These are phyloP conservation scores for Cercospora zeae-maydis DNA, from an alignment of 2,329 filamentous ascomycete genomes.

Conservation along the genomic window DNA sequence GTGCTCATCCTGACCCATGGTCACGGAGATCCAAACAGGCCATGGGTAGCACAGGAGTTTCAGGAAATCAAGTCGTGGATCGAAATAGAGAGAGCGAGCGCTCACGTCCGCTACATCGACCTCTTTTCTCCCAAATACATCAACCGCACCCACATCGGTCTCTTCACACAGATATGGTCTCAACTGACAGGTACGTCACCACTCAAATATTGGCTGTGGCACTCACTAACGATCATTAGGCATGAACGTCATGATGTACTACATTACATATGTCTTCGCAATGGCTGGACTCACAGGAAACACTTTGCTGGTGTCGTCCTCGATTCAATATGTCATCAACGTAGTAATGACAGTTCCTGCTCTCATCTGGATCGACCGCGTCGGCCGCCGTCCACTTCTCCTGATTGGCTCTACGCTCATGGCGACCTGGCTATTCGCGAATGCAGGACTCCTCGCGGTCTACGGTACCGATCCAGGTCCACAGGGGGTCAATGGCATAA, in stretches of 20 bases:
- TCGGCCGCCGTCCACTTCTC: conserved; percentile 68
- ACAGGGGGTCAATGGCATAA: conserved; percentile 38
- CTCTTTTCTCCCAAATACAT: conserved; percentile 71
- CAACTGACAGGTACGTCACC: conserved; percentile 63
- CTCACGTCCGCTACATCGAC: conserved; percentile 67
- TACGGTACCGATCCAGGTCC: conserved; percentile 48
- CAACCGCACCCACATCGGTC: conserved; percentile 66
- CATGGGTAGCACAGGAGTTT: conserved; percentile 64
- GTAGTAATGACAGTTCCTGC: conserved; percentile 72
- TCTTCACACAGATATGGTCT: conserved; percentile 72
- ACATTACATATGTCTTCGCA: conserved; percentile 59
- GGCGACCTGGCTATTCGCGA: conserved; percentile 59
- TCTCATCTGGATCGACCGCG: conserved; percentile 69
- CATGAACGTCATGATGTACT: conserved; percentile 21
- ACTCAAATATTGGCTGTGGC: conserved; percentile 36
- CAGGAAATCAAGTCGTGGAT: conserved; percentile 62
- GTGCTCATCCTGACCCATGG: conserved; percentile 63
- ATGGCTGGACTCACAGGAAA: conserved; percentile 62
- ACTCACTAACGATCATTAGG: neutral
- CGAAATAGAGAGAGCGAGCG: conserved; percentile 67
- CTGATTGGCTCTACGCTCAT: conserved; percentile 65
- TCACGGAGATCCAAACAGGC: conserved; percentile 39
- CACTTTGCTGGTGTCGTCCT: conserved; percentile 61
- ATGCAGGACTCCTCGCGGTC: conserved; percentile 59
- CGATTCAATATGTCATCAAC: conserved; percentile 74